These are phyloP conservation scores for Ascochyta lentis DNA, from an alignment of 2,329 filamentous ascomycete genomes.

Conservation along the genomic window DNA sequence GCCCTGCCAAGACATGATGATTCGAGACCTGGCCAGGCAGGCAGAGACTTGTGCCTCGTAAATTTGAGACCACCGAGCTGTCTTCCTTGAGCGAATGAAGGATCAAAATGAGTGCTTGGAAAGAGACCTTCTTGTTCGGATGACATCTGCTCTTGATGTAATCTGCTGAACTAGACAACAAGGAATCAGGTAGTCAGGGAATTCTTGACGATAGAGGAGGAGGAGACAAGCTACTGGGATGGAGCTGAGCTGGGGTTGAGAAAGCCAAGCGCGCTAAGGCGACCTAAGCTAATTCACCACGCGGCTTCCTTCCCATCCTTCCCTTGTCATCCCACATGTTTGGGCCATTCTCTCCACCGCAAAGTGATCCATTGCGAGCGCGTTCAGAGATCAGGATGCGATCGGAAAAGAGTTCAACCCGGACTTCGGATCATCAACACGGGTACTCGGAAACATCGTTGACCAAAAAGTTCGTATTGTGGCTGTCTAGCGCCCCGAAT, in stretches of 20 bases:
- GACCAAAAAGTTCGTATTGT: constrained; percentile 1
- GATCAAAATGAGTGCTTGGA: too few species aligned
- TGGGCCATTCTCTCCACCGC: neutral
- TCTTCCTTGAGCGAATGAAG: too few species aligned
- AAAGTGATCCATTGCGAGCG: neutral
- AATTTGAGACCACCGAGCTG: too few species aligned
- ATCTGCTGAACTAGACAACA: too few species aligned
- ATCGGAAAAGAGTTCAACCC: neutral
- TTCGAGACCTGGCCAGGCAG: too few species aligned
- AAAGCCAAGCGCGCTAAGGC: constrained; percentile 6
- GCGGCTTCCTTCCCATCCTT: neutral
- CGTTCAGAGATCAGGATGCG: neutral
- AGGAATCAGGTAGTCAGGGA: too few species aligned
- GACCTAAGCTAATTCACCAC: constrained; percentile 2
- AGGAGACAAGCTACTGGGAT: neutral
- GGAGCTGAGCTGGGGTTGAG: neutral
- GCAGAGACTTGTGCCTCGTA: too few species aligned
- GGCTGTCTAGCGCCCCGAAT: constrained; percentile 9
- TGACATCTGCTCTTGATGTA: too few species aligned
- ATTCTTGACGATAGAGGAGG: neutral
- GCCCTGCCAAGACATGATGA: too few species aligned
- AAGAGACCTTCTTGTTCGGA: too few species aligned
- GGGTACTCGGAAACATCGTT: neutral
- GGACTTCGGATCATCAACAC: constrained; percentile 1
- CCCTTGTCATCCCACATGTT: neutral